Conservation (phyloP, 768 basidiomycete species). For the Nidularia pulvinata region DNA sequence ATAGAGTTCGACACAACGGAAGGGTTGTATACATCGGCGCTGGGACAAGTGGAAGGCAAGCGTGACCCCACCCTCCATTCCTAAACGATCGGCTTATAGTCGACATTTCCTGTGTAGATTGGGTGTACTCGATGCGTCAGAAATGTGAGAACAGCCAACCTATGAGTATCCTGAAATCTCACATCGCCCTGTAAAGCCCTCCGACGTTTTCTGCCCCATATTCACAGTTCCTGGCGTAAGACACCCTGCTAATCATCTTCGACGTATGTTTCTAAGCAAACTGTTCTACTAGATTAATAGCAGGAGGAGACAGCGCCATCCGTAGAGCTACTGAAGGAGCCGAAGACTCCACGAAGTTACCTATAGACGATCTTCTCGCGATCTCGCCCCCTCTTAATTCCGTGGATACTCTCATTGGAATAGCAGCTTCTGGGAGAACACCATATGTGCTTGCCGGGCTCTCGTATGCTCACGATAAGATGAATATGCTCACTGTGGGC, state of each 20-base stretch:
- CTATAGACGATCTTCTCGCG: conserved; percentile 18
- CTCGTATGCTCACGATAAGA: conserved; percentile 12
- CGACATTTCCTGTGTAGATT: conserved; percentile 3
- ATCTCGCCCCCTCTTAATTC: conserved; percentile 16
- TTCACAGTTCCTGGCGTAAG: conserved; percentile 17
- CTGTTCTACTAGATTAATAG: conserved; percentile 11
- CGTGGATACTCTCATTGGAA: conserved; percentile 28
- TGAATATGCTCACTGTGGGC: conserved; percentile 23
- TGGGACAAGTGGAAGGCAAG: conserved; percentile 30
- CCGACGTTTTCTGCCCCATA: conserved; percentile 22
- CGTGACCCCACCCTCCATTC: neutral
- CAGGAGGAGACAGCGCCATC: conserved; percentile 25
- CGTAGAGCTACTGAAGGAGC: conserved; percentile 24
- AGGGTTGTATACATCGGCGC: conserved; percentile 31
- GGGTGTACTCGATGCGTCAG: conserved; percentile 27
- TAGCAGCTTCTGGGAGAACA: conserved; percentile 29
- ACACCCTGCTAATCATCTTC: neutral
- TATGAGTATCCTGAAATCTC: neutral
- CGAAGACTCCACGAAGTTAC: conserved; percentile 23
- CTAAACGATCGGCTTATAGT: conserved; percentile 4
- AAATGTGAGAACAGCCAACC: conserved; percentile 13
- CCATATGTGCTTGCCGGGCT: conserved; percentile 31
- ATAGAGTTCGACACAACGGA: conserved; percentile 20
- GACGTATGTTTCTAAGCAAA: neutral
- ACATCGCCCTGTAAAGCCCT: conserved; percentile 8